Evolutionary conservation across 139 green algal genomes (phyloP).

Genomic region (Chlorella sp.): DNA sequence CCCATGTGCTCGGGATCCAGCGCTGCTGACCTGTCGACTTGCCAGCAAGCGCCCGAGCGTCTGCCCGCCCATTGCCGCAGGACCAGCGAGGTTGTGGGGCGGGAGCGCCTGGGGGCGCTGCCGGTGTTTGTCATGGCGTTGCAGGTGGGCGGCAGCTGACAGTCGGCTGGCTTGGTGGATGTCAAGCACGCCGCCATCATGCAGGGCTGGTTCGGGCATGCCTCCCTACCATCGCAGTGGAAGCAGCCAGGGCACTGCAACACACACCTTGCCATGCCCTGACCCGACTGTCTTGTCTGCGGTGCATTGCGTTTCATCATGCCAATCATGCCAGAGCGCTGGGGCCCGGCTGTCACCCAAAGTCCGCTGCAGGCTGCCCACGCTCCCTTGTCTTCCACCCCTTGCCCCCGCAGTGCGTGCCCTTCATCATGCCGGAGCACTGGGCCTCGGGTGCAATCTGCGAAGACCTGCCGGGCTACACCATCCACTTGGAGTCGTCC

Average conservation of each 20-base stretch:
- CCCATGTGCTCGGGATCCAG: background rate
- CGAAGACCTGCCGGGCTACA: slow-evolving; percentile 66
- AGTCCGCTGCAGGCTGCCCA: background rate
- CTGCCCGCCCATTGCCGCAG: background rate
- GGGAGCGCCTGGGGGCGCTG: slow-evolving; percentile 48
- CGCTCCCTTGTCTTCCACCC: background rate
- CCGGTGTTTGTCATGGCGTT: slow-evolving; percentile 64
- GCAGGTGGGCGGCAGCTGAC: background rate
- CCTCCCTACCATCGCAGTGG: no score
- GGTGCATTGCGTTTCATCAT: no score
- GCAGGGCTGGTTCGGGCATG: no score
- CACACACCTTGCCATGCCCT: no score
- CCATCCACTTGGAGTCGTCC: slow-evolving; percentile 43
- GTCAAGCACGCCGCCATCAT: no score
- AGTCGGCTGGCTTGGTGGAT: background rate
- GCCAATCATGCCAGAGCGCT: no score
- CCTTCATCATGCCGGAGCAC: slow-evolving; percentile 63
- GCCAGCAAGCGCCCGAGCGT: no score
- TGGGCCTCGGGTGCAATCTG: slow-evolving; percentile 58
- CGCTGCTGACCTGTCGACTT: background rate
- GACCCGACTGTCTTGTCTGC: no score
- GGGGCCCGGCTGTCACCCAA: no score
- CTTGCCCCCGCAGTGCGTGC: slow-evolving; percentile 44
- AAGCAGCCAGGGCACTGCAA: no score
- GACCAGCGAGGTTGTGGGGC: slow-evolving; percentile 14